These are phyloP conservation scores for Colletotrichum sp. DNA, from an alignment of 2,329 filamentous ascomycete species.

Conservation along the genomic window DNA sequence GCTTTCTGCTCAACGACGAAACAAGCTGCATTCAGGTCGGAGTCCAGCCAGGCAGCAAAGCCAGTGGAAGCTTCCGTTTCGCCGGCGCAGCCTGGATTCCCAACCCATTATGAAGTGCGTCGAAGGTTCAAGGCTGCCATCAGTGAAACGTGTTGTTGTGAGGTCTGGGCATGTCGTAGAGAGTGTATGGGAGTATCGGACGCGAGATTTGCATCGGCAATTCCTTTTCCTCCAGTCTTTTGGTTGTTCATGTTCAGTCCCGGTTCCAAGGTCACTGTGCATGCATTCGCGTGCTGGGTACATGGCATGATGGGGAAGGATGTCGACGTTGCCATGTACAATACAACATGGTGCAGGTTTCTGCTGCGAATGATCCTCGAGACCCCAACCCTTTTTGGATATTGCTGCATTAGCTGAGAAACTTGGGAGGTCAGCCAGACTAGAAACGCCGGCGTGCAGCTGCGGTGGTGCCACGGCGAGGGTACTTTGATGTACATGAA, in stretches of 20 bases:
- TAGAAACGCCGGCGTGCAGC: constrained; percentile 7
- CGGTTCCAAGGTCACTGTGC: neutral
- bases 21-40: neutral
- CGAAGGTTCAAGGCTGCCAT: neutral
- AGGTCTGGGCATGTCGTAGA: neutral
- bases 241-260: neutral
- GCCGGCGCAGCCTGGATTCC: neutral
- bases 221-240: neutral
- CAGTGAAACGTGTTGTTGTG: neutral
- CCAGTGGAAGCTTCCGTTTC: neutral
- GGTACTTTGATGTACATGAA: constrained; percentile 6
- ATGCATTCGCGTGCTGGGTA: neutral
- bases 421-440: constrained; percentile 9
- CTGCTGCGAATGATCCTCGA: constrained; percentile 4
- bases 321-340: neutral
- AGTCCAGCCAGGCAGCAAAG: neutral
- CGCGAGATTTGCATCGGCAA: neutral
- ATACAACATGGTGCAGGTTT: neutral
- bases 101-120: neutral
- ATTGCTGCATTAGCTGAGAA: constrained; percentile 11
- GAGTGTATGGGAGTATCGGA: neutral
- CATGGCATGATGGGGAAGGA: neutral
- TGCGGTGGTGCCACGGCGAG: neutral
- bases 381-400: constrained; percentile 2
- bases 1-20: neutral